Evolutionary conservation across 2,329 filamentous ascomycete species (phyloP).

Genomic region (Trichothecium sympodiale): DNA sequence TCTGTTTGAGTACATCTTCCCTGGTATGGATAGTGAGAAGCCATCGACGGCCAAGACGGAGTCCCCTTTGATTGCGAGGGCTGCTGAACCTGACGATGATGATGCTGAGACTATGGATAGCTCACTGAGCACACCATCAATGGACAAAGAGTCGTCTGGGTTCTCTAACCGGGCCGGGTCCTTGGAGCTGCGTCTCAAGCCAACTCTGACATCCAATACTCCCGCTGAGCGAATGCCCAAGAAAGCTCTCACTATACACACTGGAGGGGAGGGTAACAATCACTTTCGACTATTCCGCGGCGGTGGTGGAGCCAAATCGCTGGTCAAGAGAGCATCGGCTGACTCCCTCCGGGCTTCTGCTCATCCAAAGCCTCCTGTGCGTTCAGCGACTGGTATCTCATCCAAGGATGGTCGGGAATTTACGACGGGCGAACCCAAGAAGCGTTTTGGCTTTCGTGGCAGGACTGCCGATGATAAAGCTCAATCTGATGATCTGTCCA

Average conservation of each 20-base stretch:
- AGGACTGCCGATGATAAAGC: conserved; percentile 42
- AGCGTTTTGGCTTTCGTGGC: conserved; percentile 46
- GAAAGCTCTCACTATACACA: conserved; percentile 39
- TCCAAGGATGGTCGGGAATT: conserved; percentile 27
- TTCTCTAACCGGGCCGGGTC: conserved; percentile 57
- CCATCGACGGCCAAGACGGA: conserved; percentile 38
- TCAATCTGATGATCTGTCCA: conserved; percentile 78
- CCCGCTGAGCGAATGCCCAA: conserved; percentile 22
- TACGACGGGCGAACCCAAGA: conserved; percentile 28
- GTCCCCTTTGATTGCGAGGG: conserved; percentile 45
- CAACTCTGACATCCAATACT: conserved; percentile 59
- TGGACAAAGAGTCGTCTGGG: conserved; percentile 34
- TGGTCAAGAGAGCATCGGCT: conserved; percentile 41
- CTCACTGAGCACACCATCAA: conserved; percentile 23
- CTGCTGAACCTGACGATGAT: conserved; percentile 28
- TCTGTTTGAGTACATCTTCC: conserved; percentile 96
- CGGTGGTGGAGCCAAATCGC: conserved; percentile 29
- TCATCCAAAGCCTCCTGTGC: conserved; percentile 26
- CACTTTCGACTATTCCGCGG: conserved; percentile 42
- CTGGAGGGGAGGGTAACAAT: conserved; percentile 35
- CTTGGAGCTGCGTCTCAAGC: conserved; percentile 70
- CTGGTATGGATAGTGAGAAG: conserved; percentile 55
- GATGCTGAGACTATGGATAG: conserved; percentile 31
- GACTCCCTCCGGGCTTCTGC: conserved; percentile 39
- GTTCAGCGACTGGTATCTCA: conserved; percentile 35